Evolutionary conservation across 2,329 filamentous ascomycete species (phyloP).

Genomic region (Stachybotrys echinatus): DNA sequence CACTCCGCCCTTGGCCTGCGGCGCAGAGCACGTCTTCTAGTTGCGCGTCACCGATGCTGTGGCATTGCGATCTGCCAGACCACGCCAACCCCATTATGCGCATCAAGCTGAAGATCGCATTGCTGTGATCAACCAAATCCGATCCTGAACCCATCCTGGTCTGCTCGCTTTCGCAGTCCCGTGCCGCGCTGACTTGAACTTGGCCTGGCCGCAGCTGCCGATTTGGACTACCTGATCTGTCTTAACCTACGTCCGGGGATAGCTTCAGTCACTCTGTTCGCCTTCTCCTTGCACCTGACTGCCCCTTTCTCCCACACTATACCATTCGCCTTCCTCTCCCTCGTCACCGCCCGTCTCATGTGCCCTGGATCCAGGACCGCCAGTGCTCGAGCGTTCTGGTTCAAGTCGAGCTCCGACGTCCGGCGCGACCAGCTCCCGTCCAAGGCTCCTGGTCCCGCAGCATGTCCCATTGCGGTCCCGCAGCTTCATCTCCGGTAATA

Average conservation of each 20-base stretch:
- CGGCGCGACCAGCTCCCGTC: not conserved
- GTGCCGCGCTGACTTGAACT: too few species aligned
- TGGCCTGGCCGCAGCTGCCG: too few species aligned
- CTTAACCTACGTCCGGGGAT: not conserved
- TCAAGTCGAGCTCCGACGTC: not conserved
- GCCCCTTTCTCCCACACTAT: not conserved
- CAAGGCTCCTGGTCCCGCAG: constrained; percentile 8
- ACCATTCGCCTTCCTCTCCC: not conserved
- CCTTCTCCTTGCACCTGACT: not conserved
- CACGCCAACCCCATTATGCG: not conserved
- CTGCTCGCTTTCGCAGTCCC: too few species aligned
- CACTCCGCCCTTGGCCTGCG: too few species aligned
- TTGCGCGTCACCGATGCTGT: not conserved
- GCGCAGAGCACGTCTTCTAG: not conserved
- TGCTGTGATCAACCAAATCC: not conserved
- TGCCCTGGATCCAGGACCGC: not conserved
- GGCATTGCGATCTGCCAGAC: not conserved
- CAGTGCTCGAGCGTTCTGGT: not conserved
- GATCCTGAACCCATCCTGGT: too few species aligned
- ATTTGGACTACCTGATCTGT: not conserved
- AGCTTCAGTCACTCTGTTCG: not conserved
- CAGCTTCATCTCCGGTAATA: constrained; percentile 9
- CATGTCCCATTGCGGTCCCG: constrained; percentile 18
- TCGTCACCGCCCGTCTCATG: not conserved
- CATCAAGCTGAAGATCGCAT: not conserved